Evolutionary conservation across 2,329 filamentous ascomycete genomes (phyloP).

Genomic region (Coleophoma crateriformis): DNA sequence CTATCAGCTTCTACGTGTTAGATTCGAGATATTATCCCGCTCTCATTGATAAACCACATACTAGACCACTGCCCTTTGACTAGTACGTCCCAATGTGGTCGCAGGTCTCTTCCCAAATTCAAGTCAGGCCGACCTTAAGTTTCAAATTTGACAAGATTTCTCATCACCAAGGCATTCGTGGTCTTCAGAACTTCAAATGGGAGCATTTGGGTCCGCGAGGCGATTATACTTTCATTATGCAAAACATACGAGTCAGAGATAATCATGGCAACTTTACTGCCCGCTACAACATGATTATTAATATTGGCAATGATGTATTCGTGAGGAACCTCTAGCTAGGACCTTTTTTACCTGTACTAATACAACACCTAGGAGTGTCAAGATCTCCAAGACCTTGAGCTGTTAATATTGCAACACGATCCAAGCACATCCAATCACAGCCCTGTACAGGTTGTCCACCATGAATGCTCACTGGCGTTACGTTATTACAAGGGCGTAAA

Average conservation of each 20-base stretch:
- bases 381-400: constrained; percentile 19
- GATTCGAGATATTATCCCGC: too few species aligned
- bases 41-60: too few species aligned
- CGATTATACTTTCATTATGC: constrained; percentile 21
- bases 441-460: constrained; percentile 22
- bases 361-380: constrained; percentile 20
- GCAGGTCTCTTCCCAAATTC: constrained; percentile 12
- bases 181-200: constrained; percentile 19
- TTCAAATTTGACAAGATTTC: constrained; percentile 26
- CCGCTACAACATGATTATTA: constrained; percentile 29
- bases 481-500: constrained; percentile 23
- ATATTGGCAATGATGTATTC: constrained; percentile 33
- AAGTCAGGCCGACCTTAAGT: constrained; percentile 11
- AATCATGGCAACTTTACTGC: constrained; percentile 12
- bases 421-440: constrained; percentile 12
- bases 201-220: constrained; percentile 19
- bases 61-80: too few species aligned
- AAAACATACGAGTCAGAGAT: constrained; percentile 12
- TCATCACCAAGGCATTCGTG: constrained; percentile 15
- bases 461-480: constrained; percentile 26
- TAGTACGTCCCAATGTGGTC: neutral
- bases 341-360: constrained; percentile 1
- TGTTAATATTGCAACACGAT: constrained; percentile 9
- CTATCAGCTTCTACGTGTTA: too few species aligned
- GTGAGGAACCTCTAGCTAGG: constrained; percentile 25